Evolutionary conservation across 345 rosid species (phyloP).

Genomic region (Erysimum cheiranthoides): DNA sequence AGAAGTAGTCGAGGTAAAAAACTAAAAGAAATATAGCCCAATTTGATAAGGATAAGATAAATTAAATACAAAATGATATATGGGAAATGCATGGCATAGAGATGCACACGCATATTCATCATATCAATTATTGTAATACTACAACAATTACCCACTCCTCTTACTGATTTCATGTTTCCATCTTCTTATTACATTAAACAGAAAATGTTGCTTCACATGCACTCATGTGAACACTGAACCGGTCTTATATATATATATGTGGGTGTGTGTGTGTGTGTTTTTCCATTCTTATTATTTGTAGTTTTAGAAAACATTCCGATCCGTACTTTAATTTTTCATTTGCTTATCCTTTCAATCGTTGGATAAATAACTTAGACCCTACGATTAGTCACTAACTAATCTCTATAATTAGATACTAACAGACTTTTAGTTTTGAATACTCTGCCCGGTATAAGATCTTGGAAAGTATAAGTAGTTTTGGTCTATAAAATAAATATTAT

Average conservation of each 20-base stretch:
- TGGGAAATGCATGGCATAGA: conserved; percentile 18
- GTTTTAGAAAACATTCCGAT: conserved; percentile 37
- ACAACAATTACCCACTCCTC: conserved; percentile 42
- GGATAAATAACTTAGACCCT: background rate
- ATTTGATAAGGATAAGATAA: background rate
- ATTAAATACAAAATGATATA: background rate
- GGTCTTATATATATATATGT: background rate
- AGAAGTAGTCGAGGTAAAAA: background rate
- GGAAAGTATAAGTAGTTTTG: background rate
- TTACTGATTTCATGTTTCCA: conserved; percentile 40
- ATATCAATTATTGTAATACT: conserved; percentile 28
- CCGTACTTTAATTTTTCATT: conserved; percentile 23
- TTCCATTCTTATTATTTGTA: conserved; percentile 11
- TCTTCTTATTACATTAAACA: conserved; percentile 14
- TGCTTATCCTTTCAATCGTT: conserved; percentile 12
- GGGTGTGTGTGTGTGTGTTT: background rate
- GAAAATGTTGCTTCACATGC: conserved; percentile 40
- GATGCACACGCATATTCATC: conserved; percentile 24
- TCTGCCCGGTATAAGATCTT: background rate
- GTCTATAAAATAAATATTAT: background rate
- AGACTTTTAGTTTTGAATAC: background rate
- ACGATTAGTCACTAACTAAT: background rate
- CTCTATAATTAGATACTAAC: background rate
- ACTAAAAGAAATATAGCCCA: background rate
- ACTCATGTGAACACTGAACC: conserved; percentile 44